Evolutionary conservation across 1,139 yeast genomes (phyloP), one percentile per base, ranked within the genome.

Genomic region (Pichia sp.): DNA sequence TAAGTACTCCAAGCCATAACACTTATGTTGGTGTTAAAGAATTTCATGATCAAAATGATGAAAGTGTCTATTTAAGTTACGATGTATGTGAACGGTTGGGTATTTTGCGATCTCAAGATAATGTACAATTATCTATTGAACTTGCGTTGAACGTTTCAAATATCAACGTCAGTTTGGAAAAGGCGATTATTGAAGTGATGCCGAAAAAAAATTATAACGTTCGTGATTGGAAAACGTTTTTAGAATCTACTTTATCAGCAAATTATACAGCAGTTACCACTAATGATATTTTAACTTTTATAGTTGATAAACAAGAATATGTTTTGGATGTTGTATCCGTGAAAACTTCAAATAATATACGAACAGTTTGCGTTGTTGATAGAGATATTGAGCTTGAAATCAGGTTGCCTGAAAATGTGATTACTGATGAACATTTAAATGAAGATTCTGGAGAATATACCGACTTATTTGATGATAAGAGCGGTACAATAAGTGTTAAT

Each of bases 381-480:
- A 80, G 92, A 1, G 92, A 84, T 57, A 65, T 83, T 27, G 73
- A 70, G 11, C 64, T 84, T 37, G 80, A 77, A 43, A 68, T 82
- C 6, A 70, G 69, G 2, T 11, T 26, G 20, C 78, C 80, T 0
- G 53, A 71, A 37, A 65, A 70, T 53, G 74, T 36, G 35, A 40
- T 32, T 23, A 46, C 32, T 10, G 41, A 42, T 20, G 24, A 31
- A 20, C 11, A 31, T 11, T 43, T 38, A 10, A 37, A 43, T 41
- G 43, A 28, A n/a, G 31, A 26, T 8, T 6, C n/a, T 22, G 43
- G 38, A 3, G 41, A 35, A 30, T 31, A 41, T 30, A 31, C 7
- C 2, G 47, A 44, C 28, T 30, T 41, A 9, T 36, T 36, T 30
- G 39, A 31, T 16, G 51, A 43, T 16, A 30, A 26, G 5, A 27